Evolutionary conservation across 139 green algal genomes (phyloP).

Genomic region (Chlamydomonas incerta): DNA sequence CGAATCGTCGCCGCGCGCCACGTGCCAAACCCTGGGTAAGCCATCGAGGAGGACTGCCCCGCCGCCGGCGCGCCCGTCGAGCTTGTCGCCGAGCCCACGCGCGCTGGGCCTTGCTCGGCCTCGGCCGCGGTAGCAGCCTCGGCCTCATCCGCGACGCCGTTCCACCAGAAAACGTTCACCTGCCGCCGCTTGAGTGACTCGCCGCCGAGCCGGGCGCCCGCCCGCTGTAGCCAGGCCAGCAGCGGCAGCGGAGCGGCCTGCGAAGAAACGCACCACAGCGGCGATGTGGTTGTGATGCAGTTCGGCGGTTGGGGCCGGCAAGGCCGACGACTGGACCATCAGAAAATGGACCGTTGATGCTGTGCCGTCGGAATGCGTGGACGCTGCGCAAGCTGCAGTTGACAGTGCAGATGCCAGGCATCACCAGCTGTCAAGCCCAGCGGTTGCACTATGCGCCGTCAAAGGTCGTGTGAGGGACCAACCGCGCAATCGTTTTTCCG

Average conservation of each 20-base stretch:
- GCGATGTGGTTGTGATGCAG: too few species aligned
- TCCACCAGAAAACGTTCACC: slow-evolving; percentile 24
- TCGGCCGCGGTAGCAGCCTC: neutral
- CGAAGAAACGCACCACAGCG: neutral
- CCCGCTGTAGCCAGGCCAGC: neutral
- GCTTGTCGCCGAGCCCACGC: neutral
- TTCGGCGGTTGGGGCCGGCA: too few species aligned
- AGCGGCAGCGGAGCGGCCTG: neutral
- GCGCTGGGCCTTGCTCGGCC: too few species aligned
- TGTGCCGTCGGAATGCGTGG: too few species aligned
- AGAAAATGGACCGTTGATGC: too few species aligned
- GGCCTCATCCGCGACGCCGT: neutral
- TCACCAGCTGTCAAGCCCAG: too few species aligned
- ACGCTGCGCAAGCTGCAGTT: too few species aligned
- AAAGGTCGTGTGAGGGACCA: too few species aligned
- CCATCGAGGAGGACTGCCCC: neutral
- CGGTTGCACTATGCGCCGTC: too few species aligned
- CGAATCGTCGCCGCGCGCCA: slow-evolving; percentile 33
- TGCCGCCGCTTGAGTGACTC: neutral
- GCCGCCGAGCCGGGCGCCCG: neutral
- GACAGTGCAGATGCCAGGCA: too few species aligned
- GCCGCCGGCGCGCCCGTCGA: neutral
- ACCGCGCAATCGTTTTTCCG: too few species aligned
- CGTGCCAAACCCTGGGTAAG: neutral
- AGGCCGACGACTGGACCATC: too few species aligned